These are phyloP conservation scores for Boehmeria nivea DNA, from an alignment of 306 rosid species.

Conservation along the genomic window DNA sequence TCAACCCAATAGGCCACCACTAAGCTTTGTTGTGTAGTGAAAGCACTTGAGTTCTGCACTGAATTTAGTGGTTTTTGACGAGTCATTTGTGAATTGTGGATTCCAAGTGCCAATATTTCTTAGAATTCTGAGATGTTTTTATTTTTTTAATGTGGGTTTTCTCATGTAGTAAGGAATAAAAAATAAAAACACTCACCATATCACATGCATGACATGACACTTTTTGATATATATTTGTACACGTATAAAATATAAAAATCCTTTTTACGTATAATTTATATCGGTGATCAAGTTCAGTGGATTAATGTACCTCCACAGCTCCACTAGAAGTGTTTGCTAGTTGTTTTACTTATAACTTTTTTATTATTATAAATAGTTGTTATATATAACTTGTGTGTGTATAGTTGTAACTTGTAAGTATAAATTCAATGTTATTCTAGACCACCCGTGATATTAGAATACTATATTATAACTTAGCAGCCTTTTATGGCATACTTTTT, in stretches of 20 bases:
- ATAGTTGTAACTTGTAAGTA: not conserved
- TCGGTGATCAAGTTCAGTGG: too few relatives aligned
- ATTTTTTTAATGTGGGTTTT: not conserved
- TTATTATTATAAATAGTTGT: too few relatives aligned
- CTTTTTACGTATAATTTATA: too few relatives aligned
- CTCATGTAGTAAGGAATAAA: not conserved
- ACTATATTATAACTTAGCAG: not conserved
- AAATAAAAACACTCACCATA: not conserved
- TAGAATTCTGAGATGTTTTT: constrained; percentile 11
- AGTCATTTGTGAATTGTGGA: not conserved
- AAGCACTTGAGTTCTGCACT: not conserved
- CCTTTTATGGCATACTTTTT: not conserved
- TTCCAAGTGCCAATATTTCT: constrained; percentile 7
- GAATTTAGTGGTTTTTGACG: constrained; percentile 3
- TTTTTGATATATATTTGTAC: not conserved
- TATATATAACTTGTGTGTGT: not conserved
- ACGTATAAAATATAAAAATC: too few relatives aligned
- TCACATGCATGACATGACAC: constrained; percentile 38
- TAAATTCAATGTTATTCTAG: not conserved
- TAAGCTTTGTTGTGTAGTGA: not conserved
- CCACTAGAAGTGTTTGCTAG: too few relatives aligned
- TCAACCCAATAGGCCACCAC: not conserved
- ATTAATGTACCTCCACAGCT: not conserved
- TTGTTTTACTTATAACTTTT: too few relatives aligned
- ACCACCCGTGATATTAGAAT: not conserved